phyloP scores from a whole-genome alignment of 768 basidiomycete genomes.

The Porpolomopsis calyptriformis region DNA sequence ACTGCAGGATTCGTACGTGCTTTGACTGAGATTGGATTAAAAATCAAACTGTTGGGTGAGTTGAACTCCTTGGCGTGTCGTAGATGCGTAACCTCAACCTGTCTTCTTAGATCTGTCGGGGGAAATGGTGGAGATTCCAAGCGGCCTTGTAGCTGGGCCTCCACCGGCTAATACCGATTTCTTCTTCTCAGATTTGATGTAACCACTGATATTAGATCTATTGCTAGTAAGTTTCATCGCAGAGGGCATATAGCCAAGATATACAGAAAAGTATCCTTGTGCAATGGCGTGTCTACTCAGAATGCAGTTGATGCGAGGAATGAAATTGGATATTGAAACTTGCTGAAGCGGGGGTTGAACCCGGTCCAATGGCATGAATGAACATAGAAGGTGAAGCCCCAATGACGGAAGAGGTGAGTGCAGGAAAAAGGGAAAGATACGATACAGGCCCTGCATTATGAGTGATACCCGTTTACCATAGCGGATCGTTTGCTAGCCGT shows the following conservation, averaged over 20 bases:
- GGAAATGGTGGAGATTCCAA: slow-evolving; percentile 83
- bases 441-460: too few relatives aligned
- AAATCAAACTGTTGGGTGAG: slow-evolving; percentile 80
- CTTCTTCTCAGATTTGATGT: slow-evolving; percentile 66
- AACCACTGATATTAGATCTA: slow-evolving; percentile 7
- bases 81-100: neutral
- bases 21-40: slow-evolving; percentile 83
- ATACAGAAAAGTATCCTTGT: neutral
- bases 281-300: neutral
- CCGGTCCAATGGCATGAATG: too few relatives aligned
- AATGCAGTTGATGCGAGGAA: slow-evolving; percentile 19
- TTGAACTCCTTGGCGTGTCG: slow-evolving; percentile 4
- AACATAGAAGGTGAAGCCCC: too few relatives aligned
- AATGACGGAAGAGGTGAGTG: too few relatives aligned
- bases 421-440: too few relatives aligned
- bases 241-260: neutral
- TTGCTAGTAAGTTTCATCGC: neutral
- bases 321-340: neutral
- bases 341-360: slow-evolving; percentile 11
- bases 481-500: slow-evolving; percentile 27
- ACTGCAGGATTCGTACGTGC: slow-evolving; percentile 80
- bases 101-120: slow-evolving; percentile 67
- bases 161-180: slow-evolving; percentile 75
- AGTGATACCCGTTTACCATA: slow-evolving; percentile 32
- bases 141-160: slow-evolving; percentile 62